Base-by-base conservation (phyloP, 164 flowering plant genomes). In the Liquidambar formosana region DNA sequence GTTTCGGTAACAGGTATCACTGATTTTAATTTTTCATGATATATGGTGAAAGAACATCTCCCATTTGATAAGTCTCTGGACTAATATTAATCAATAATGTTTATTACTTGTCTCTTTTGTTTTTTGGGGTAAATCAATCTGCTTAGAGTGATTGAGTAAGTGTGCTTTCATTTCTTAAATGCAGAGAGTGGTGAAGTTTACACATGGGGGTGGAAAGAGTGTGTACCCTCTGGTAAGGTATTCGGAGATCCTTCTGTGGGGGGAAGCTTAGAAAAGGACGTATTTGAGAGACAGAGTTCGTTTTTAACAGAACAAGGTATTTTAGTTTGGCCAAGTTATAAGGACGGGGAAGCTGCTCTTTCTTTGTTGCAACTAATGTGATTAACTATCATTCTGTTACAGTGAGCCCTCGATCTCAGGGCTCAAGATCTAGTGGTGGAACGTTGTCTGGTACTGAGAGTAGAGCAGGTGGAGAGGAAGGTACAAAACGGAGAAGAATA, bases 141-240 rank as follows among this genome's bases (percentile, higher is more conserved):
- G n/a, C n/a, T 18, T 18, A 12, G 53, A n/a, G 16, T 15, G 43
- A 49, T 49, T 12, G 44, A 45, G 27, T 22, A 9, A 38, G 6
- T 9, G 6, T 33, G 41, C n/a, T 38, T 21, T 56, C 27, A 21
- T 15, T 48, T 63, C 38, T 18, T 56, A 15, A 59, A 22, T 48
- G 13, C 83, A 96, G 99, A 76, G 0, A 63, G 19, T 48, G 96
- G 90, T 61, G 92, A 90, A 74, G 98, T 93, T 68, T 93, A 90
- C 71, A 93, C 98, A 5, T 96, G 99, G 99, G 99, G 98, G 48
- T 96, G 99, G 99, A 93, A 90, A 75, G 99, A 96, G 73, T 96
- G 98, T 78, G 81, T 96, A 41, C 99, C 99, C 16, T 86, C 97
- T 62, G 99, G 97, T 23, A 93, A 86, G 79, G 82, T 92, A 4